Evolutionary conservation across 2,329 filamentous ascomycete genomes (phyloP).

Genomic region (Neurospora crassa): DNA sequence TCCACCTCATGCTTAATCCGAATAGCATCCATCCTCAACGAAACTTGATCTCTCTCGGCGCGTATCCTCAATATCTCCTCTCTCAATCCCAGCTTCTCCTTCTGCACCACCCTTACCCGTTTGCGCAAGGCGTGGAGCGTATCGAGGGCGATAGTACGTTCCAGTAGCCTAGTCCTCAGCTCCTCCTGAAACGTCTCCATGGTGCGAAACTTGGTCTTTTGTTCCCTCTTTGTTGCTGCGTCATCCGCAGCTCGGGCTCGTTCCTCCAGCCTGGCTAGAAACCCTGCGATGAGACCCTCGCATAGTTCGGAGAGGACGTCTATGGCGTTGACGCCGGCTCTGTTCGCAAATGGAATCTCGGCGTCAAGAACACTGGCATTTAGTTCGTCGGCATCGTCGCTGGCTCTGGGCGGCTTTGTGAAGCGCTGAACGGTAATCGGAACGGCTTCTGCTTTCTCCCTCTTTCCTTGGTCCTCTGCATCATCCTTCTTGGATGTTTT

Average conservation of each 20-base stretch:
- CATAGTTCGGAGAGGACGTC: conserved; percentile 55
- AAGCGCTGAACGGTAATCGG: conserved; percentile 54
- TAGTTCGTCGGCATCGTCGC: conserved; percentile 31
- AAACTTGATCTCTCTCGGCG: conserved; percentile 51
- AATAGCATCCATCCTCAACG: conserved; percentile 53
- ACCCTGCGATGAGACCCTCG: conserved; percentile 47
- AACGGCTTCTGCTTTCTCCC: conserved; percentile 25
- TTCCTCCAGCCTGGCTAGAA: conserved; percentile 37
- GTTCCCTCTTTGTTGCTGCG: conserved; percentile 40
- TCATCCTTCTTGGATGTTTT: conserved; percentile 5
- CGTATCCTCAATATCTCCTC: conserved; percentile 51
- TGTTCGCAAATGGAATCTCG: conserved; percentile 44
- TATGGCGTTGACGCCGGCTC: conserved; percentile 48
- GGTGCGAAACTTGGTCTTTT: conserved; percentile 43
- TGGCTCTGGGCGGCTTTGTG: conserved; percentile 33
- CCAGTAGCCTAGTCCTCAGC: conserved; percentile 43
- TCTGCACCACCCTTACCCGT: conserved; percentile 46
- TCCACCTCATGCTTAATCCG: conserved; percentile 49
- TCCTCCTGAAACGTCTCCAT: conserved; percentile 51
- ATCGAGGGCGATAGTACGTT: conserved; percentile 53
- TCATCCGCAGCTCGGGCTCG: conserved; percentile 32
- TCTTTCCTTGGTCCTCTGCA: conserved; percentile 12
- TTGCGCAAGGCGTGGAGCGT: conserved; percentile 47
- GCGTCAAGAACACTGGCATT: conserved; percentile 31
- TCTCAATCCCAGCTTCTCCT: conserved; percentile 45